Conservation (phyloP, 257 asterid species). For the Gardenia jasminoides region DNA sequence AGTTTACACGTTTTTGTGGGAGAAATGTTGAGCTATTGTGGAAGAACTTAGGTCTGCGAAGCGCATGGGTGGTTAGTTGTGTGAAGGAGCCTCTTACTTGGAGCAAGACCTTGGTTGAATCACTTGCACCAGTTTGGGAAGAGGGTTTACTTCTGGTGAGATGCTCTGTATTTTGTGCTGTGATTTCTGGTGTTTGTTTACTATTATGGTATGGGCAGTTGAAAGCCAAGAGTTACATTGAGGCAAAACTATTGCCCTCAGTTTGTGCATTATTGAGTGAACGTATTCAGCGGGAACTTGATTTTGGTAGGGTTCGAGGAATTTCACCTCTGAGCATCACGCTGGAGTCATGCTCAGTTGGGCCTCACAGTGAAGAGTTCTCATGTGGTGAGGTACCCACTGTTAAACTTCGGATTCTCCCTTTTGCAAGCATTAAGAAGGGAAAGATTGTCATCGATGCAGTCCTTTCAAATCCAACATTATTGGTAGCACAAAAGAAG, state of each 20-base stretch:
- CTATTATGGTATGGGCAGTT: constrained; percentile 78
- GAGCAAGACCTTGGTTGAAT: constrained; percentile 61
- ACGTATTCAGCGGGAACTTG: constrained; percentile 74
- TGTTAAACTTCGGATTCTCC: constrained; percentile 77
- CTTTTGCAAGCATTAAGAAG: constrained; percentile 88
- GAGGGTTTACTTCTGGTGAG: constrained; percentile 85
- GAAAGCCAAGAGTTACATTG: constrained; percentile 73
- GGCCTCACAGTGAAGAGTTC: constrained; percentile 87
- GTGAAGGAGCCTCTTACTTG: constrained; percentile 65
- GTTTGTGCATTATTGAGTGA: constrained; percentile 67
- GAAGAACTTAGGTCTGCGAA: constrained; percentile 60
- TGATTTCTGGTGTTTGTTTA: constrained; percentile 81
- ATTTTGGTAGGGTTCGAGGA: constrained; percentile 86
- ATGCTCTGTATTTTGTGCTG: constrained; percentile 73
- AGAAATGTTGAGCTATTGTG: constrained; percentile 57
- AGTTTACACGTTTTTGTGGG: constrained; percentile 61
- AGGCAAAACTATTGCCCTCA: constrained; percentile 76
- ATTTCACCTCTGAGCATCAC: constrained; percentile 92
- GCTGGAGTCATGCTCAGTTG: constrained; percentile 85
- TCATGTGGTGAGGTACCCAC: constrained; percentile 87
- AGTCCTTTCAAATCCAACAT: constrained; percentile 65
- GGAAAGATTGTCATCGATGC: constrained; percentile 93
- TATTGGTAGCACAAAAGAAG: constrained; percentile 80
- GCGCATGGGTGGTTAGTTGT: constrained; percentile 58
- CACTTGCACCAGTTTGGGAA: constrained; percentile 70